A percentile compares a stretch with the other conserved stretches of the same genome.
These are phyloP conservation scores for Naganishia antarctica DNA, from an alignment of 768 basidiomycete genomes.

Conservation along the genomic window DNA sequence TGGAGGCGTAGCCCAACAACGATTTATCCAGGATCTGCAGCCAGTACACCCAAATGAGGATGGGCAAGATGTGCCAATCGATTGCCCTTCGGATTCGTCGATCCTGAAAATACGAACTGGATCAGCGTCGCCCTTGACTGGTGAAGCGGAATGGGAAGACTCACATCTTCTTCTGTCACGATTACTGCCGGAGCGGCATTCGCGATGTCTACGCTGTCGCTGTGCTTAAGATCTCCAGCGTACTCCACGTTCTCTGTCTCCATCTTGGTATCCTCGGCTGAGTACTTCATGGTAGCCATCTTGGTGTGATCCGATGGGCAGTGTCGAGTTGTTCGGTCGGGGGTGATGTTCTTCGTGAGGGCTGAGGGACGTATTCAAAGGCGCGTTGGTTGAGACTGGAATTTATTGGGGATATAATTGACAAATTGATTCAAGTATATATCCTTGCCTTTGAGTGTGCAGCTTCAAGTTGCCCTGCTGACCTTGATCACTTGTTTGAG, in stretches of 20 bases:
- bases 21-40: slow-evolving; percentile 47
- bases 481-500: background rate
- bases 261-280: slow-evolving; percentile 4
- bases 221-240: background rate
- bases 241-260: slow-evolving; percentile 13
- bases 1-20: slow-evolving; percentile 21
- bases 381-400: too few relatives aligned
- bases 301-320: background rate
- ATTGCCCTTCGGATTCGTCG: slow-evolving; percentile 27
- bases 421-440: too few relatives aligned
- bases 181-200: slow-evolving; percentile 19
- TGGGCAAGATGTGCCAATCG: slow-evolving; percentile 36
- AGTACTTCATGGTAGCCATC: slow-evolving; percentile 2
- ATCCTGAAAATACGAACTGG: background rate
- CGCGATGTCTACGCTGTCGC: background rate
- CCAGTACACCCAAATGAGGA: slow-evolving; percentile 47
- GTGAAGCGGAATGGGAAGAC: slow-evolving; percentile 2
- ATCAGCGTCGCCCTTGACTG: background rate
- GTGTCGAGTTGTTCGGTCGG: background rate
- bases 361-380: too few relatives aligned
- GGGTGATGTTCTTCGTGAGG: too few relatives aligned
- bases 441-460: too few relatives aligned
- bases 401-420: too few relatives aligned
- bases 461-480: background rate
- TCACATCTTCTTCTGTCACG: slow-evolving; percentile 44